Conservation (phyloP, 495 filamentous ascomycete species). For the Halenospora varia region DNA sequence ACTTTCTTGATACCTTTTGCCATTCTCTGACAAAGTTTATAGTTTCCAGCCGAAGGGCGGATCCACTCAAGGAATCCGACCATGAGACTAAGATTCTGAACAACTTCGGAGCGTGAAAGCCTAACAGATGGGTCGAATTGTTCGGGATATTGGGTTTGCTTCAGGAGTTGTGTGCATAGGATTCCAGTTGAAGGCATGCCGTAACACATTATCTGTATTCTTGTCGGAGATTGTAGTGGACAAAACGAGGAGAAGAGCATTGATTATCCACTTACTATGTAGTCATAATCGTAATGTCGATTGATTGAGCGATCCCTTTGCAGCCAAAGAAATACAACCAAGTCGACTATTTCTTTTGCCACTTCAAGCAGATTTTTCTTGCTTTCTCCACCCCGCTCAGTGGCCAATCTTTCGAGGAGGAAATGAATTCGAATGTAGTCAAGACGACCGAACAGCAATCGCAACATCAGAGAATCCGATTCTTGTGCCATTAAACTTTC, state of each 20-base stretch:
- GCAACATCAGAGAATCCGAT: constrained; percentile 19
- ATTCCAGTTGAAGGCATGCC: constrained; percentile 18
- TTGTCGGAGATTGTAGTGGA: too few species aligned
- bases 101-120: constrained; percentile 9
- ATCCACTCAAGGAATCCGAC: constrained; percentile 20
- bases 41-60: constrained; percentile 14
- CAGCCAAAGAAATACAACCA: constrained; percentile 9
- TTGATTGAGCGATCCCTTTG: constrained; percentile 22
- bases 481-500: constrained; percentile 29
- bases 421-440: constrained; percentile 15
- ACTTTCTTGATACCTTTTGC: constrained; percentile 7
- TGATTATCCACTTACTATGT: constrained; percentile 50
- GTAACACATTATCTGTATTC: constrained; percentile 10
- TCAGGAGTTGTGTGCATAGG: constrained; percentile 16
- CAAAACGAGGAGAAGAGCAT: too few species aligned
- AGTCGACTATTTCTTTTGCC: constrained; percentile 11
- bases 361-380: constrained; percentile 13
- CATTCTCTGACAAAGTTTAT: constrained; percentile 12
- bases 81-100: constrained; percentile 13
- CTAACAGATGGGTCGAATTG: background rate
- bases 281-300: constrained; percentile 49
- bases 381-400: background rate
- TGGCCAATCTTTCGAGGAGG: constrained; percentile 14
- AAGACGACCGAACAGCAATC: constrained; percentile 34
- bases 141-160: constrained; percentile 28